A percentile compares a stretch with the other conserved stretches of the same genome.
Evolutionary conservation across 345 rosid species (phyloP).

Genomic region (Carallia pectinifolia): DNA sequence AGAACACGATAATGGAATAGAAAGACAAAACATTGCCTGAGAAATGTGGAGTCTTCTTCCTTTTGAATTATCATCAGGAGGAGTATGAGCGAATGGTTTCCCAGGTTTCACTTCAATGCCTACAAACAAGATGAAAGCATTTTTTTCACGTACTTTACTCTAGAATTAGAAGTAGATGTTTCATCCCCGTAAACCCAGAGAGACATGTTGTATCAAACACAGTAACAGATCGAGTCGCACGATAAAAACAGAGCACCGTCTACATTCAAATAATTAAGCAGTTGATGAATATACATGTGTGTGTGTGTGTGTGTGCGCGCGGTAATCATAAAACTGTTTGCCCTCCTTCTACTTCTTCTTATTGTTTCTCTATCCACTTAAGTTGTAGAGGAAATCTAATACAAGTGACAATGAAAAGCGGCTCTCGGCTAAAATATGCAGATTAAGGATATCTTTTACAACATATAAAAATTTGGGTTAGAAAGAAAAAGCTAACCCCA

Average conservation of each 20-base stretch:
- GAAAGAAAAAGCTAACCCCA: not conserved
- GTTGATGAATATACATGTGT: too few relatives aligned
- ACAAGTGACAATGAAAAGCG: not conserved
- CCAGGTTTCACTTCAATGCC: conserved; percentile 71
- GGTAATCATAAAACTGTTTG: too few relatives aligned
- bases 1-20: not conserved
- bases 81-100: conserved; percentile 44
- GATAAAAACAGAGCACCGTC: not conserved
- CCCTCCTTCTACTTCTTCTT: not conserved
- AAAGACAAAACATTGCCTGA: conserved; percentile 37
- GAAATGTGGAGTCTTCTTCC: conserved; percentile 64
- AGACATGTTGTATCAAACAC: too few relatives aligned
- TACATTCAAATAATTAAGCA: too few relatives aligned
- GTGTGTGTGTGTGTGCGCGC: too few relatives aligned
- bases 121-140: conserved; percentile 33
- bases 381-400: not conserved
- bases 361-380: not conserved
- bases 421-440: too few relatives aligned
- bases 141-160: too few relatives aligned
- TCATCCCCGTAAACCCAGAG: too few relatives aligned
- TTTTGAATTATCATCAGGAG: conserved; percentile 14
- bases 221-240: not conserved
- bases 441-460: too few relatives aligned
- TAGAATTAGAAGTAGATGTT: too few relatives aligned
- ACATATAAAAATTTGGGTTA: not conserved